Evolutionary conservation across 2,329 filamentous ascomycete genomes (phyloP), one percentile per base, ranked within the genome.

Genomic region (Ciborinia camelliae): DNA sequence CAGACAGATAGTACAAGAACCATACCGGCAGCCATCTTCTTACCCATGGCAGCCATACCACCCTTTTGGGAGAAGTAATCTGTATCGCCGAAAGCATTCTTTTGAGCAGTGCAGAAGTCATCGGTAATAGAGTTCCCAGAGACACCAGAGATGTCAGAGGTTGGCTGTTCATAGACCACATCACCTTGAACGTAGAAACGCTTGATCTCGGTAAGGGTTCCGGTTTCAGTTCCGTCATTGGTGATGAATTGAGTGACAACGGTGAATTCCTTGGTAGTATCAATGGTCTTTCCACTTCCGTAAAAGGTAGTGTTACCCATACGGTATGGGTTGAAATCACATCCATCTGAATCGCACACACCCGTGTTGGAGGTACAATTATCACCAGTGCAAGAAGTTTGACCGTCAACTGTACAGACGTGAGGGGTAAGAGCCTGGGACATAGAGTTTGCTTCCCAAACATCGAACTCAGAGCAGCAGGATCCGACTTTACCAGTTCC

Each of bases 381-480:
- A 58, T 35, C 14, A 26, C 55, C 55, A 37, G 55, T 58, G 55
- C 55, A 58, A 47, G 55, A n/a, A 66, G 82, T 82, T 65, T 15
- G 43, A 2, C n/a, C 32, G 3, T 71, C 69, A 28, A 73, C 71
- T 65, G 77, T 77, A 77, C 85, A 87, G 45, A 81, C 76, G 73
- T 87, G 85, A 35, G 85, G 84, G 7, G 85, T 86, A 68, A 81
- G 79, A 37, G 84, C 84, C 20, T 78, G 81, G n/a, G 84, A 81
- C 71, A 83, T 79, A 63, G 76, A 79, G 77, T 87, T 87, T 63
- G 84, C 79, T 69, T 86, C 86, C 84, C 84, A 86, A 74, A 86
- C 81, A 70, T 89, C 86, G 81, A 90, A 86, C 76, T 90, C 87
- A 80, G 86, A 88, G 57, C 85, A 80, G 69, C 86, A 86, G 59